Conservation (phyloP, 495 filamentous ascomycete genomes). For the Viridothelium virens region DNA sequence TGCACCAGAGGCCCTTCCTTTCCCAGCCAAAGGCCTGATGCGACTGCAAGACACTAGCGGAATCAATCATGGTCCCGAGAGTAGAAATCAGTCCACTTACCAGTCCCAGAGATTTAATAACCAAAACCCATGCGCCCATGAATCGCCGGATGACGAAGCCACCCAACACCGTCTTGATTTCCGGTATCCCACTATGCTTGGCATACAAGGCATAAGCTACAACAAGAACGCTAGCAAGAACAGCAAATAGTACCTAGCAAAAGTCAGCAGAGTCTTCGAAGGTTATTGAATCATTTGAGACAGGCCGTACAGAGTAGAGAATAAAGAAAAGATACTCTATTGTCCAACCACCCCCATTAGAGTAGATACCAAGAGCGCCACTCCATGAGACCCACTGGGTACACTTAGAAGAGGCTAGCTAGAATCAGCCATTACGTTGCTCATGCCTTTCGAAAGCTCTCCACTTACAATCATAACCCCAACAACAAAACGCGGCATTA, state of each 20-base stretch:
- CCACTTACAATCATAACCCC: conserved; percentile 66
- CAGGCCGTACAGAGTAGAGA: conserved; percentile 59
- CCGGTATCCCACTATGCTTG: conserved; percentile 92
- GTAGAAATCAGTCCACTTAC: conserved; percentile 42
- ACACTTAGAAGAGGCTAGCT: conserved; percentile 45
- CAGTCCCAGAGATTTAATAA: conserved; percentile 85
- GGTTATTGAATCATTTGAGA: background rate
- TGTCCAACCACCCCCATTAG: conserved; percentile 61
- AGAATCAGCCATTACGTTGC: background rate
- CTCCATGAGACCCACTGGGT: conserved; percentile 82
- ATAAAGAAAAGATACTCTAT: conserved; percentile 83
- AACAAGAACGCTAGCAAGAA: conserved; percentile 70
- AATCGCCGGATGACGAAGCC: conserved; percentile 91
- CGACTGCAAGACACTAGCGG: conserved; percentile 75
- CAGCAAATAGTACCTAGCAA: conserved; percentile 66
- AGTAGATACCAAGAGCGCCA: conserved; percentile 56
- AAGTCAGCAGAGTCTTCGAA: conserved; percentile 17
- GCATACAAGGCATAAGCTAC: conserved; percentile 79
- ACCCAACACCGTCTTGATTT: conserved; percentile 94
- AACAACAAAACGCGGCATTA: conserved; percentile 85
- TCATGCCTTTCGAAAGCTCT: background rate
- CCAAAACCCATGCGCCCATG: conserved; percentile 84
- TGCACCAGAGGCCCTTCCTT: conserved; percentile 97
- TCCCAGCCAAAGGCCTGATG: conserved; percentile 95
- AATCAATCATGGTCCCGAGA: background rate